A percentile compares a stretch with the other conserved stretches of the same genome.
These are phyloP conservation scores for Candida silvicultrix DNA, from an alignment of 805 yeast species.

Conservation along the genomic window DNA sequence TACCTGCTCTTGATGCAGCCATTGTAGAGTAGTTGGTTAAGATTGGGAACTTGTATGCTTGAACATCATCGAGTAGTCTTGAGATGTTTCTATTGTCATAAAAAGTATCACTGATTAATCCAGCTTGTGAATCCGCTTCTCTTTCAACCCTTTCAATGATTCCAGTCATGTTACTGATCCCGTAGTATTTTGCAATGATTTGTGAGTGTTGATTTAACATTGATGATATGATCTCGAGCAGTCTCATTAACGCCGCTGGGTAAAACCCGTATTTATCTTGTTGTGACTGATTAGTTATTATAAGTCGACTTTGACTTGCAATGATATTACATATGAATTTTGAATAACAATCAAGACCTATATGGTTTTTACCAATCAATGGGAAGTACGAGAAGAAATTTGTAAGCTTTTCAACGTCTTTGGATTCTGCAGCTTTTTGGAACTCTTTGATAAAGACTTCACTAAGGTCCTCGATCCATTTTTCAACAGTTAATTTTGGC, in stretches of 20 bases:
- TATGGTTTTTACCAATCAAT: slow-evolving; percentile 60
- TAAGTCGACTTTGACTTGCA: slow-evolving; percentile 66
- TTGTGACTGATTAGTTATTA: slow-evolving; percentile 43
- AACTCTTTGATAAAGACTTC: slow-evolving; percentile 56
- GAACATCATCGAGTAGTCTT: slow-evolving; percentile 47
- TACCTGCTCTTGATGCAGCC: slow-evolving; percentile 9
- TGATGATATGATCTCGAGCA: slow-evolving; percentile 79
- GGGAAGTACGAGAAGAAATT: slow-evolving; percentile 85
- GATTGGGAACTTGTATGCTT: slow-evolving; percentile 46
- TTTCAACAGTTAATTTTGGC: slow-evolving; percentile 51
- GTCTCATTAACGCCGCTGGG: slow-evolving; percentile 53
- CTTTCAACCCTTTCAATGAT: slow-evolving; percentile 72
- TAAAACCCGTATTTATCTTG: slow-evolving; percentile 43
- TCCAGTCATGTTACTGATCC: slow-evolving; percentile 48
- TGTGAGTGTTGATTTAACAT: slow-evolving; percentile 84
- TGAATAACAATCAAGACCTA: slow-evolving; percentile 78
- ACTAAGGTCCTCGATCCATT: slow-evolving; percentile 56
- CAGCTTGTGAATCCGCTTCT: slow-evolving; percentile 92
- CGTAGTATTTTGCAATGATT: slow-evolving; percentile 70
- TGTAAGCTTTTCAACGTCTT: slow-evolving; percentile 66
- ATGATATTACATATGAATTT: slow-evolving; percentile 81
- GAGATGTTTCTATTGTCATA: slow-evolving; percentile 65
- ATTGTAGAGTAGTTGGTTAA: slow-evolving; percentile 6
- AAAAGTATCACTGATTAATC: slow-evolving; percentile 80
- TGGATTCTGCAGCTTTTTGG: slow-evolving; percentile 56